Evolutionary conservation across 768 basidiomycete species (phyloP), one percentile per base, ranked within the genome.

Genomic region (Pulveroboletus sp.): DNA sequence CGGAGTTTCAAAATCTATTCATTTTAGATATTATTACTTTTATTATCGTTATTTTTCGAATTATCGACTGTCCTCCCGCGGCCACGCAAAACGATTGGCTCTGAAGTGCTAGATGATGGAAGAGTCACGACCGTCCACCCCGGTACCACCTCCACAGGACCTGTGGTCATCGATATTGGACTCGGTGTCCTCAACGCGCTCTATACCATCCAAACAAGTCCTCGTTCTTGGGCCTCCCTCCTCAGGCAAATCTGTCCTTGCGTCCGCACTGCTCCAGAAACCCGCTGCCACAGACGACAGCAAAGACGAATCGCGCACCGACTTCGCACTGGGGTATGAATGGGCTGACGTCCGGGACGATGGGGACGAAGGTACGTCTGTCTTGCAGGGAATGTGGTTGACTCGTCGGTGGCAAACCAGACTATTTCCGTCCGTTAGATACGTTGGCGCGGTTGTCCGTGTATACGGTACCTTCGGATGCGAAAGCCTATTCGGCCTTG

Each of bases 151-250:
- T 5, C 86, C 86, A 0, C 80, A 83, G 57, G 89, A 94, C 59
- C 72, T 97, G 36, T 98, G 95, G 95, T 87, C 84, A 3, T 89
- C 89, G 11, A 97, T 98, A 57, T 77, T 98, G 5, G 84, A 93
- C 69, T 84, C 86, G 11, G 85, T 95, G 24, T 89, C 91, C 2
- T 82, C 83, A 27, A 81, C 86, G 33, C 80, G 89, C 46, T 81
- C 86, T 10, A 87, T 83, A 61, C 88, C 88, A 14, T 84, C 89
- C 17, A 96, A 94, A 70, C 89, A 94, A 64, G 75, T 95, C 26
- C 73, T 98, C 39, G 59, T 97, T 1, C 80, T 97, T 4, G 93
- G 90, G 39, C 81, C 89, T 53, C 83, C 88, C 0, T 76, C 78
- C 3, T 78, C 86, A 0, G 91, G 92, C 53, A 93, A 93, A 66